Base-by-base conservation (phyloP, 1,139 yeast species). In the Taiozyma sp. region DNA sequence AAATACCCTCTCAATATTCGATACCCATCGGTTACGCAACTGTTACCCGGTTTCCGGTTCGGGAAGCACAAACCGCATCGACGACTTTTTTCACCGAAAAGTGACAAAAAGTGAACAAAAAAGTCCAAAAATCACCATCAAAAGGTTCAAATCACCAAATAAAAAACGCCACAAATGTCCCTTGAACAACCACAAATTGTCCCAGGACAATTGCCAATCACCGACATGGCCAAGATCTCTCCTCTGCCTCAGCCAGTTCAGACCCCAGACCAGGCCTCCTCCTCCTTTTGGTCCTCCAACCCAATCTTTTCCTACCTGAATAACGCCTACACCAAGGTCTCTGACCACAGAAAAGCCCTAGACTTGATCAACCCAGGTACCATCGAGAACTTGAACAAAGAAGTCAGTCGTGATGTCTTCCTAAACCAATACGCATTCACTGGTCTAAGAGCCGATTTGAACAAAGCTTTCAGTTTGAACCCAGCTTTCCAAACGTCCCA, bases 401-500 rank as follows among this genome's bases (percentile, higher is more conserved):
- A 93, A 73, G 97, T 91, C 53, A 75, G 92, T 59, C 85, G 93
- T 72, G 98, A 92, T 69, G 97, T 92, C 41, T 90, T 93, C 69
- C 80, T 91, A 66, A 83, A 80, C 68, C 96, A 91, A 69, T 88
- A 89, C 75, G 85, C 86, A 72, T 93, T 93, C 80, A 87, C 96
- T 46, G 99, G 99, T 55, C 80, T 95, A 66, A 87, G 97, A 70
- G 99, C 99, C 53, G 99, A 93, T 70, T 81, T 93, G 65, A 89
- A 90, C 75, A 93, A 93, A 79, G 91, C 93, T 28, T 90, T 95
- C 67, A 76, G 88, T 59, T 80, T 92, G 80, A 83, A 85, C 70
- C 98, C 99, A 54, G 96, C 92, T 54, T 93, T 95, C 86, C 99
- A 95, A 78, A 88, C 96, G 55, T 87, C 97, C 56, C 99, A 95